These are phyloP conservation scores for Trichoderma erinaceum DNA, from an alignment of 495 filamentous ascomycete genomes.

Conservation along the genomic window DNA sequence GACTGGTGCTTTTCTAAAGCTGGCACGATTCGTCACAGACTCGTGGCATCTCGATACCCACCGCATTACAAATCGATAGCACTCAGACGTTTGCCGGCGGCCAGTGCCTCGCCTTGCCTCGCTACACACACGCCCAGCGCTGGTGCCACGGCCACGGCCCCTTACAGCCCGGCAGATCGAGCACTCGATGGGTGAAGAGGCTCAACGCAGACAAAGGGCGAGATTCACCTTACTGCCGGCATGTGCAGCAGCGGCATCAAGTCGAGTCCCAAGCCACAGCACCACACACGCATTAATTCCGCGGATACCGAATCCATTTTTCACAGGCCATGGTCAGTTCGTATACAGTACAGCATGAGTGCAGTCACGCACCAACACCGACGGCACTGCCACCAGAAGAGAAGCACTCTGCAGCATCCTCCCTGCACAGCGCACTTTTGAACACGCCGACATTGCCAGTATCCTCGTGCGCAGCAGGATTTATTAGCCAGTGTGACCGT, in stretches of 20 bases:
- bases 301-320: not conserved
- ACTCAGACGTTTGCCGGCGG: not conserved
- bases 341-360: not conserved
- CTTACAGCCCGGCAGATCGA: constrained; percentile 11
- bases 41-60: not conserved
- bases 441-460: not conserved
- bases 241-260: not conserved
- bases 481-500: not conserved
- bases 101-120: not conserved
- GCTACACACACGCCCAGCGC: not conserved
- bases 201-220: not conserved
- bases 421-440: not conserved
- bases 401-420: not conserved
- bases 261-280: not conserved
- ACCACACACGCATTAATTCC: not conserved
- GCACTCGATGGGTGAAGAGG: not conserved
- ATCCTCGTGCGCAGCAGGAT: not conserved
- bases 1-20: not conserved
- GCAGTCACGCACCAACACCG: not conserved
- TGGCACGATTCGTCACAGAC: not conserved
- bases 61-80: constrained; percentile 7
- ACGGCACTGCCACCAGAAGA: not conserved
- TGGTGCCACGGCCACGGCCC: not conserved
- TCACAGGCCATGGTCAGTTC: not conserved
- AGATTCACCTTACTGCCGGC: not conserved